Base-by-base conservation (phyloP, 2,329 filamentous ascomycete genomes). In the Nothophaeocryptopus gaeumannii region DNA sequence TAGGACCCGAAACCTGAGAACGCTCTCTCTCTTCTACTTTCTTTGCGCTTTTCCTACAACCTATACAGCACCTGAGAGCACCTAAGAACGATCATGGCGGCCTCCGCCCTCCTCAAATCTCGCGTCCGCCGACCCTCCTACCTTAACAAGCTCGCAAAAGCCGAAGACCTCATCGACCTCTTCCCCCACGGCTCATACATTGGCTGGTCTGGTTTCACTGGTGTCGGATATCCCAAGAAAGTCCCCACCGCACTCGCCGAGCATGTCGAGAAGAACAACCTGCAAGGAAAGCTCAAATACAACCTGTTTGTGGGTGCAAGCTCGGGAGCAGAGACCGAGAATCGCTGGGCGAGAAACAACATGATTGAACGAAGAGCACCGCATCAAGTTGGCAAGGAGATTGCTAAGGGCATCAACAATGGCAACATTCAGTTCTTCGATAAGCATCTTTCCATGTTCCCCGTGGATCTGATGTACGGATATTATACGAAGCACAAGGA, bases 401-500 rank as follows among this genome's bases (percentile, higher is more conserved):
- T 95, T 58, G 82, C 89, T 53, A 92, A 89, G 75, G 89, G 89
- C 8, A 95, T 95, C 73, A 95, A 95, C 70, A 83, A 85, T 61
- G 89, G 89, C 37, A 79, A 85, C 59, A 95, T 95, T 73, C 84
- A 92, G 56, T 95, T 95, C 72, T 95, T 95, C 67, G 89, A 95
- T 70, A 95, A 95, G 75, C 89, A 95, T 74, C 70, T 95, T 66
- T 90, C 85, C 71, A 95, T 95, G 89, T 95, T 95, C 69, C 89
- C 89, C 3, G 80, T 85, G 34, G 89, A 95, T 67, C 75, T 95
- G 58, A 86, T 92, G 69, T 93, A 93, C 68, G 74, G 72, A 42
- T 71, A 64, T 63, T 95, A 95, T 74, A 95, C 89, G 10, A 84
- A 89, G 69, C 80, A 95, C 67, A 85, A 85, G 65, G 79, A 83